Percentiles rank a stretch among this genome's conserved stretches.
phyloP scores from a whole-genome alignment of 345 rosid genomes.

The Salix udensis region DNA sequence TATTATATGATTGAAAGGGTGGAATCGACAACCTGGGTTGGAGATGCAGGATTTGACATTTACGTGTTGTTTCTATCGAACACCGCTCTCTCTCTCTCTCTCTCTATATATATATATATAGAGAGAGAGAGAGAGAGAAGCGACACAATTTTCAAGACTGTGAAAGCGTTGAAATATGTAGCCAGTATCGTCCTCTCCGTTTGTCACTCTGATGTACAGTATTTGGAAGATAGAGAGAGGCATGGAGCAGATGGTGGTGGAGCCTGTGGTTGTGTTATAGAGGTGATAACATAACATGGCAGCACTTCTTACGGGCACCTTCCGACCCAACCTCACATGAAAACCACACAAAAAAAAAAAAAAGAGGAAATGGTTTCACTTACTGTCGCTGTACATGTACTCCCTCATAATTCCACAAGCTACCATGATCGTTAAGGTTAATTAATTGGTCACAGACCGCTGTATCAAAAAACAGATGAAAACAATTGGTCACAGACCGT shows the following conservation, averaged over 20 bases:
- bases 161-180: conserved; percentile 65
- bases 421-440: neutral
- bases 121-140: neutral
- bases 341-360: neutral
- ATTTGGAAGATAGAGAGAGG: neutral
- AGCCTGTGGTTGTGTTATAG: neutral
- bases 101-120: conserved; percentile 4
- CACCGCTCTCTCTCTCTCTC: conserved; percentile 16
- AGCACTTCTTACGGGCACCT: conserved; percentile 54
- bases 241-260: neutral
- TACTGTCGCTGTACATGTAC: neutral
- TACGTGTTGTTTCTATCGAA: conserved; percentile 46
- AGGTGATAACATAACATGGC: conserved; percentile 31
- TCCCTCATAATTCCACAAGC: neutral
- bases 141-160: conserved; percentile 65
- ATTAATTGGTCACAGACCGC: neutral
- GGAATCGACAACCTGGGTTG: conserved; percentile 51
- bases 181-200: conserved; percentile 86
- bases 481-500: neutral
- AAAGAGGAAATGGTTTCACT: neutral
- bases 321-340: conserved; percentile 11
- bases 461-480: neutral
- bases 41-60: conserved; percentile 67
- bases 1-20: neutral
- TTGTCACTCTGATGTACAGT: conserved; percentile 74